Conservation (phyloP, 2,329 filamentous ascomycete species). For the Scedosporium dehoogii region DNA sequence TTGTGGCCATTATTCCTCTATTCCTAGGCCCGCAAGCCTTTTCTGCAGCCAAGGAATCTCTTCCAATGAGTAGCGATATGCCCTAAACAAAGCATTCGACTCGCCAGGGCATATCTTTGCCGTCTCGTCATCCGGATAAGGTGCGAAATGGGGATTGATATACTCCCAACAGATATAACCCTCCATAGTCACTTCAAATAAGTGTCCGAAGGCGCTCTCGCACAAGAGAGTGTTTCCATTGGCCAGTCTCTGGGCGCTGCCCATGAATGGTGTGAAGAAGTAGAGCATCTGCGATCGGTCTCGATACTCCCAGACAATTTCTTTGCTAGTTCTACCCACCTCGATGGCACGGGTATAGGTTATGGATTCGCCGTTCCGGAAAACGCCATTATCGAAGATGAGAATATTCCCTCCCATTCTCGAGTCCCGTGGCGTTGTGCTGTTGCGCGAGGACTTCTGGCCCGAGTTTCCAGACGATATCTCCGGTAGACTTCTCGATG, state of each 20-base stretch:
- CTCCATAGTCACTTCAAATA: slow-evolving; percentile 18
- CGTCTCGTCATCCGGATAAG: slow-evolving; percentile 15
- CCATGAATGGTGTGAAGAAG: slow-evolving; percentile 22
- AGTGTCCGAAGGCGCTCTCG: slow-evolving; percentile 17
- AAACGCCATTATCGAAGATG: slow-evolving; percentile 20
- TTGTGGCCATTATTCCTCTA: too few species aligned
- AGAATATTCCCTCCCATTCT: slow-evolving; percentile 22
- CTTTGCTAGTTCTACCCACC: slow-evolving; percentile 13
- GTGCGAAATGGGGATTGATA: slow-evolving; percentile 18
- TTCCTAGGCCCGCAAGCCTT: background rate
- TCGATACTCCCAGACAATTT: slow-evolving; percentile 20
- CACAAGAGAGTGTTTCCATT: slow-evolving; percentile 20
- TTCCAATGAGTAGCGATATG: slow-evolving; percentile 17
- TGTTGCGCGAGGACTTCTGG: slow-evolving; percentile 17
- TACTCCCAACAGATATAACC: slow-evolving; percentile 20
- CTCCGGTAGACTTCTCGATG: slow-evolving; percentile 16
- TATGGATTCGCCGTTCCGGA: slow-evolving; percentile 18
- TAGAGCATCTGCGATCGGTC: slow-evolving; percentile 18
- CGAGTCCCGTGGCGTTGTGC: slow-evolving; percentile 19
- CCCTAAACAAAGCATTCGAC: slow-evolving; percentile 19
- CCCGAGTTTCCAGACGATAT: slow-evolving; percentile 18
- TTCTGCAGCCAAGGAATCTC: slow-evolving; percentile 18
- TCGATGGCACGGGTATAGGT: slow-evolving; percentile 18
- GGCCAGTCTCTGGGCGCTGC: slow-evolving; percentile 16
- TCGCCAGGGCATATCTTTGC: slow-evolving; percentile 18